Base-by-base conservation (phyloP, 2,329 filamentous ascomycete genomes). In the Truncatella angustata region DNA sequence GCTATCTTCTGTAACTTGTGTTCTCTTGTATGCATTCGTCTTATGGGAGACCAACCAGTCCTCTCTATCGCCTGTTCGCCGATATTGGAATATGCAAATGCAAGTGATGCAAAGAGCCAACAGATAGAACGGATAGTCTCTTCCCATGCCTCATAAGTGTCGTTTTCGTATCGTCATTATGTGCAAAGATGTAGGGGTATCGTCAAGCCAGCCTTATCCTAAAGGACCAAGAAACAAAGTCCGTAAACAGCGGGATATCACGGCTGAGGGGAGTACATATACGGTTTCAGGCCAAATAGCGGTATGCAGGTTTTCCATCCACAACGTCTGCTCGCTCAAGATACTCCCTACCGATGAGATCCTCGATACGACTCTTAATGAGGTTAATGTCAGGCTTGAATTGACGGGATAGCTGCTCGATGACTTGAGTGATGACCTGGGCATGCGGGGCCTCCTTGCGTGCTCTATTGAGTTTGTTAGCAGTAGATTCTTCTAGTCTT, bases 351-450 rank as follows among this genome's bases (percentile, higher is more conserved):
- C 84, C 81, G 47, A 93, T 89, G 46, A 93, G 73, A 56, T 85
- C 85, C 66, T 92, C 89, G 54, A 93, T 87, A n/a, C 85, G 84
- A 66, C 84, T 86, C 77, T 93, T 93, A 72, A 93, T 86, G 72
- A 92, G 84, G 26, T 78, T 76, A 32, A 92, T 79, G 52, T 92
- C 88, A 0, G 89, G 89, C 63, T 84, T 87, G 75, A 93, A 93
- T 39, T 87, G 85, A 47, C 75, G 72, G 0, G 76, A 75, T 16
- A 92, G 76, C 63, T 90, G 86, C n/a, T 78, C 73, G 51, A 92
- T 80, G 11, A 90, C 87, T 68, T 92, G 87, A 16, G 78, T 80
- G 37, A 91, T 75, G 48, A 93, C 82, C 50, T 86, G 79, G 44
- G 85, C 78, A 64, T 93, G 89, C 2, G 77, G 70, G 11, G 89